Percentiles rank a stretch among this genome's conserved stretches.
These are phyloP conservation scores for Alternaria conjuncta DNA, from an alignment of 2,329 filamentous ascomycete species.

Conservation along the genomic window DNA sequence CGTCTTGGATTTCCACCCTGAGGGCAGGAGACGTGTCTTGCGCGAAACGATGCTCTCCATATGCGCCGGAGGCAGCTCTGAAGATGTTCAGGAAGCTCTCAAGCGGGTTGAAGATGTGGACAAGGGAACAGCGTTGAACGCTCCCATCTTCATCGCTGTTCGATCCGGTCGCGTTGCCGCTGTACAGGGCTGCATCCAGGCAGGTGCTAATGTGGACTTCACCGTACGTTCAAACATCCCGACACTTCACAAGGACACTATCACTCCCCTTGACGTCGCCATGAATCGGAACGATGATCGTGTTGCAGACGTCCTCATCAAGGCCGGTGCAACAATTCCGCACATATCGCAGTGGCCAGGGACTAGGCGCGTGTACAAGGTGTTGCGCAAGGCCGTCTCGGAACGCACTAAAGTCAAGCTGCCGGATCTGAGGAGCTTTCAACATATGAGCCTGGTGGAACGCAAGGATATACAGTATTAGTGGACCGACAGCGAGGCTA, in stretches of 20 bases:
- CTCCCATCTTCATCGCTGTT: not conserved
- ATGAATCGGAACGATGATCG: too few relatives aligned
- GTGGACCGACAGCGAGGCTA: not conserved
- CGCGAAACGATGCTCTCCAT: not conserved
- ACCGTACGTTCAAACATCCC: not conserved
- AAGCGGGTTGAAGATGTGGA: not conserved
- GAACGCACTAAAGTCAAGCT: not conserved
- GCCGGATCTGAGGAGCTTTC: not conserved
- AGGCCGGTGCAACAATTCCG: not conserved
- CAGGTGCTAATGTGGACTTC: not conserved
- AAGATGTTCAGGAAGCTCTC: not conserved
- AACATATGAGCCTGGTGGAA: not conserved
- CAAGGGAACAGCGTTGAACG: not conserved
- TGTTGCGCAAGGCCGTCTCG: not conserved
- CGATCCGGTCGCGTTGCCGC: not conserved
- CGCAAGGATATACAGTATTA: not conserved
- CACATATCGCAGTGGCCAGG: not conserved
- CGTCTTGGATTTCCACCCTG: not conserved
- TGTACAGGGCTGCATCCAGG: not conserved
- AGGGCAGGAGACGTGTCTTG: not conserved
- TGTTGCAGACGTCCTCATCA: not conserved
- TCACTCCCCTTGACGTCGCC: not conserved
- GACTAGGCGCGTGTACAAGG: not conserved
- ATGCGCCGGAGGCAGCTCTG: not conserved
- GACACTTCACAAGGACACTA: not conserved